Conservation (phyloP, 495 filamentous ascomycete species). For the Apiosordaria backusii region DNA sequence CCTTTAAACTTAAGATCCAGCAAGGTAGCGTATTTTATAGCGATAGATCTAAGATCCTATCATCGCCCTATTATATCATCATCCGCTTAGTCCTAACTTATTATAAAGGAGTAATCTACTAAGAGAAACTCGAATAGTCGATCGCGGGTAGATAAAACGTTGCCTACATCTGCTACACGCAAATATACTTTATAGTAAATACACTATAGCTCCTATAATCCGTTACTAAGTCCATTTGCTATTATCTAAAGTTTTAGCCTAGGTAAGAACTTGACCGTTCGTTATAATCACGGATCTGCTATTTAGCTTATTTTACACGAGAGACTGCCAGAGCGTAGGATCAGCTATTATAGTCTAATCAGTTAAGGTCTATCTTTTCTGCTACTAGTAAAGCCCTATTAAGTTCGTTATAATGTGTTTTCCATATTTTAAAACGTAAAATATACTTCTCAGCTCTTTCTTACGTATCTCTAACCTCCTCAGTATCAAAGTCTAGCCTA, state of each 20-base stretch:
- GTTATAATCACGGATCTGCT: constrained; percentile 8
- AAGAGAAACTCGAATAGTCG: constrained; percentile 19
- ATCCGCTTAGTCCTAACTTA: constrained; percentile 17
- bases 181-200: constrained; percentile 16
- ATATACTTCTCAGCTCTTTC: constrained; percentile 19
- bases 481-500: background rate
- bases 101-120: constrained; percentile 19
- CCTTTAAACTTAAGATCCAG: constrained; percentile 17
- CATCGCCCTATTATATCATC: constrained; percentile 13
- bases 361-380: constrained; percentile 16
- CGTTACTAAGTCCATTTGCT: constrained; percentile 9
- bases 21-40: constrained; percentile 17
- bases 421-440: constrained; percentile 17
- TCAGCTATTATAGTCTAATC: background rate
- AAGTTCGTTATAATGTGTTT: constrained; percentile 16
- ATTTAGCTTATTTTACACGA: constrained; percentile 5
- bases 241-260: constrained; percentile 17
- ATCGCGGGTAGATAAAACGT: constrained; percentile 14
- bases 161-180: constrained; percentile 6
- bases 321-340: constrained; percentile 15
- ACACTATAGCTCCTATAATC: constrained; percentile 18
- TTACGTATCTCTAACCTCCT: constrained; percentile 4
- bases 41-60: constrained; percentile 15
- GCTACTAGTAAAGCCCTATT: constrained; percentile 16
- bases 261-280: constrained; percentile 17